Evolutionary conservation across 2,329 filamentous ascomycete genomes (phyloP).

Genomic region (Fusarium abutilonis): DNA sequence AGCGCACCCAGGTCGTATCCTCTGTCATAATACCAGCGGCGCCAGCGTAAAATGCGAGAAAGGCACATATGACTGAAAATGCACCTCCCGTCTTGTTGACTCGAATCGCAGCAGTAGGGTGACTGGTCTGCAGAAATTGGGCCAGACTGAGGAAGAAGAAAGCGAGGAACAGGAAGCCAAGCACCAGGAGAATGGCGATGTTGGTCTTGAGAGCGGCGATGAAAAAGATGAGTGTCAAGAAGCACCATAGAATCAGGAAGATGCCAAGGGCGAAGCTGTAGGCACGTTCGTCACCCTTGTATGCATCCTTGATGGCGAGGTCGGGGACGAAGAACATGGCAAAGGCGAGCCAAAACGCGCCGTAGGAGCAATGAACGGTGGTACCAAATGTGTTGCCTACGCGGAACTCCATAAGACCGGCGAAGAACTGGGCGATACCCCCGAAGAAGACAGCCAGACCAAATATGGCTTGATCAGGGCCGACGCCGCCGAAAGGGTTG

Average conservation of each 20-base stretch:
- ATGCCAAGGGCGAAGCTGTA: conserved; percentile 64
- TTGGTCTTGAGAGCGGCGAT: conserved; percentile 67
- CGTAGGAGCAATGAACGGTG: conserved; percentile 68
- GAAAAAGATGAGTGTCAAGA: conserved; percentile 66
- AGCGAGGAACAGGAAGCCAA: conserved; percentile 66
- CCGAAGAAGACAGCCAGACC: conserved; percentile 62
- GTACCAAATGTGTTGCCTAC: conserved; percentile 72
- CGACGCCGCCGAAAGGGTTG: conserved; percentile 49
- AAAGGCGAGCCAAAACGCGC: conserved; percentile 70
- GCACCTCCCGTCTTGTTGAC: conserved; percentile 57
- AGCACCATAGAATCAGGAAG: conserved; percentile 68
- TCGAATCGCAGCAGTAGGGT: conserved; percentile 52
- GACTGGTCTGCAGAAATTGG: conserved; percentile 59
- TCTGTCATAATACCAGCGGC: conserved; percentile 54
- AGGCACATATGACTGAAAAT: conserved; percentile 51
- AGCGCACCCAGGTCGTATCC: conserved; percentile 54
- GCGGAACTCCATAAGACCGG: conserved; percentile 66
- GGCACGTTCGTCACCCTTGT: conserved; percentile 52
- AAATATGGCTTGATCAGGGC: conserved; percentile 51
- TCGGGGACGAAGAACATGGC: conserved; percentile 64
- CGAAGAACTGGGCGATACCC: conserved; percentile 73
- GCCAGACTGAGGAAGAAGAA: conserved; percentile 69
- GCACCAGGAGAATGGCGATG: conserved; percentile 65
- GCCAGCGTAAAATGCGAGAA: conserved; percentile 54
- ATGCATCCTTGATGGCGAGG: conserved; percentile 60